phyloP scores from a whole-genome alignment of 495 filamentous ascomycete genomes.

The Xylaria palmicola region DNA sequence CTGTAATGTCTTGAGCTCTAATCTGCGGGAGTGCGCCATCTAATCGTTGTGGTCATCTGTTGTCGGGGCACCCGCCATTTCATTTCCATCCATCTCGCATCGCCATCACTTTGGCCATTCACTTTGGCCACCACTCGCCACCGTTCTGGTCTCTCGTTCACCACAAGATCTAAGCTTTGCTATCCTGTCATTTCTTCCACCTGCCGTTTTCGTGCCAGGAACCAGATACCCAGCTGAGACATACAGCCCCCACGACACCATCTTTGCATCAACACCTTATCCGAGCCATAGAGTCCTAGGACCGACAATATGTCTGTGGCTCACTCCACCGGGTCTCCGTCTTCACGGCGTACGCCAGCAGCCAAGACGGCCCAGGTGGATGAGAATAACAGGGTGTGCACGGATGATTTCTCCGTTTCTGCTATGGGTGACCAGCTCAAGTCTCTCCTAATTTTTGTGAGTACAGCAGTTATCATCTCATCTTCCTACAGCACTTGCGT shows the following conservation, averaged over 20 bases:
- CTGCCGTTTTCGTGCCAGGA: constrained; percentile 25
- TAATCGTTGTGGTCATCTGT: neutral
- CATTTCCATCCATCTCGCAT: constrained; percentile 5
- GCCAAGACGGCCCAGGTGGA: constrained; percentile 39
- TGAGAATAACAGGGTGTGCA: constrained; percentile 43
- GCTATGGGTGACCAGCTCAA: constrained; percentile 34
- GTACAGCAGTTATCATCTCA: constrained; percentile 7
- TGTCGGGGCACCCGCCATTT: neutral
- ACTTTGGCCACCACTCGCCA: constrained; percentile 11
- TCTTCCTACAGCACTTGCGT: neutral
- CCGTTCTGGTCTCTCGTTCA: constrained; percentile 8
- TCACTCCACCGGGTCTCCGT: constrained; percentile 50
- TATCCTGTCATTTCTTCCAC: constrained; percentile 31
- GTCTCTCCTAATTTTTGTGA: constrained; percentile 27
- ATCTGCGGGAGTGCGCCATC: neutral
- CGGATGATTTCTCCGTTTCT: constrained; percentile 29
- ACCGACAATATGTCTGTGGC: constrained; percentile 48
- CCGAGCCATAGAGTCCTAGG: no score
- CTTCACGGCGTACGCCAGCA: constrained; percentile 37
- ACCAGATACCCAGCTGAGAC: constrained; percentile 21
- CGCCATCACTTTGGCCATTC: no score
- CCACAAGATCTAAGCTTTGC: constrained; percentile 27
- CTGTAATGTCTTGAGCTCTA: constrained; percentile 5
- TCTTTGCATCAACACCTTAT: constrained; percentile 10
- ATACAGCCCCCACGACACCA: constrained; percentile 1